Conservation (phyloP, 306 rosid genomes). For the Cicer bijugum region DNA sequence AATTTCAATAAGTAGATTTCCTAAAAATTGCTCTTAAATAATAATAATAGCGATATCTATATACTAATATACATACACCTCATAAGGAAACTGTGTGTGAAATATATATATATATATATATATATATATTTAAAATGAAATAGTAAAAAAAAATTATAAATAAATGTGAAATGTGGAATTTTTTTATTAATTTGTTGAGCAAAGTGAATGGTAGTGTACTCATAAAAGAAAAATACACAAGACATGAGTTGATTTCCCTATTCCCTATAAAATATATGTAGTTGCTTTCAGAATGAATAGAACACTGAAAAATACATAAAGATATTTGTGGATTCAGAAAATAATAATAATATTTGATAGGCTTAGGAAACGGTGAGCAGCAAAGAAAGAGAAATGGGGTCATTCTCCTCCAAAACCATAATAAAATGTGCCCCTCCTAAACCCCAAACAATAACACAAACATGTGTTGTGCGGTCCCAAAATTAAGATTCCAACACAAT, state of each 20-base stretch:
- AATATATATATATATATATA: too few relatives aligned
- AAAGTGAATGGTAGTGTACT: not conserved
- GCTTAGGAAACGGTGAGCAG: slow-evolving; percentile 36
- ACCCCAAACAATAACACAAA: slow-evolving; percentile 21
- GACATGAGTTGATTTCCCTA: too few relatives aligned
- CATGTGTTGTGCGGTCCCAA: slow-evolving; percentile 5
- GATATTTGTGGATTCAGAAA: slow-evolving; percentile 6
- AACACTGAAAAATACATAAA: not conserved
- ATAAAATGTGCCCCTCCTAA: not conserved
- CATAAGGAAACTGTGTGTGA: too few relatives aligned
- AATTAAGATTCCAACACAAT: not conserved
- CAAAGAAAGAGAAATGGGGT: not conserved
- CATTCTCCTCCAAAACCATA: not conserved
- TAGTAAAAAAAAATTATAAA: too few relatives aligned
- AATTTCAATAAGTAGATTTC: too few relatives aligned
- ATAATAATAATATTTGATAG: slow-evolving; percentile 18
- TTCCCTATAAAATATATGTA: not conserved
- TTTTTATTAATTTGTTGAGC: too few relatives aligned
- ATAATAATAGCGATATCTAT: too few relatives aligned
- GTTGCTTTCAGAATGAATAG: slow-evolving; percentile 13
- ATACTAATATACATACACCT: too few relatives aligned
- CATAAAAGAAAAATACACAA: not conserved
- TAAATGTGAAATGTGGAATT: too few relatives aligned
- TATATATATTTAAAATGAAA: too few relatives aligned
- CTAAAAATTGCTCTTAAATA: too few relatives aligned